Evolutionary conservation across 164 flowering plant genomes (phyloP).

Genomic region (Protea cynaroides): DNA sequence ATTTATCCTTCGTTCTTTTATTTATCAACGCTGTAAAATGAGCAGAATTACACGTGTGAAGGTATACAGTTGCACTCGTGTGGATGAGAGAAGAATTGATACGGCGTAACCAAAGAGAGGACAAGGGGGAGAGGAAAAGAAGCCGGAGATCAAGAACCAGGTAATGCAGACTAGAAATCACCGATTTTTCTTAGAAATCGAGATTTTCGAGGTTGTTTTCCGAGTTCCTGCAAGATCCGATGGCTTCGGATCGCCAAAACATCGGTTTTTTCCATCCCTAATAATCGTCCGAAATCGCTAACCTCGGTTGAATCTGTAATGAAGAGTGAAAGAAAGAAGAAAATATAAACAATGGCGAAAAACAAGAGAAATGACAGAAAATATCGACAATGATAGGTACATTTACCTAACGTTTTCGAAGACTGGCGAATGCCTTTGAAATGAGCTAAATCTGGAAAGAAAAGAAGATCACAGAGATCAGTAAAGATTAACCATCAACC

Average conservation of each 20-base stretch:
- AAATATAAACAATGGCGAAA: background rate
- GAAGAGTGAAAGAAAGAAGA: too few species aligned
- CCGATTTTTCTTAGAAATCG: conserved; percentile 36
- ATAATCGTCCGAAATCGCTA: conserved; percentile 15
- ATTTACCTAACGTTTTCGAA: conserved; percentile 33
- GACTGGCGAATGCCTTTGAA: conserved; percentile 27
- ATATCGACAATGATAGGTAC: conserved; percentile 8
- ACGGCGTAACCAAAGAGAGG: too few species aligned
- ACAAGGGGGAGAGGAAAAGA: background rate
- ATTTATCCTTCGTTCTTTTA: too few species aligned
- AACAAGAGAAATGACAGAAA: background rate
- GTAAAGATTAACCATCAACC: background rate
- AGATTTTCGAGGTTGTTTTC: conserved; percentile 11
- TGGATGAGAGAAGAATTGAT: too few species aligned
- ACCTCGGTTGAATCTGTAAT: conserved; percentile 15
- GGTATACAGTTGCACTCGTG: background rate
- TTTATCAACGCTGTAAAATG: too few species aligned
- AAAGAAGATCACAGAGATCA: too few species aligned
- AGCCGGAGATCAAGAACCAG: background rate
- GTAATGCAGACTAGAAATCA: conserved; percentile 28
- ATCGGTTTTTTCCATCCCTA: conserved; percentile 25
- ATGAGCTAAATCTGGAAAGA: conserved; percentile 39
- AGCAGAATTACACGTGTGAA: background rate
- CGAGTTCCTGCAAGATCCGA: conserved; percentile 34
- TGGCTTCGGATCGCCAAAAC: conserved; percentile 35